Conservation (phyloP, 2,329 filamentous ascomycete genomes). For the Colletotrichum somersetense region DNA sequence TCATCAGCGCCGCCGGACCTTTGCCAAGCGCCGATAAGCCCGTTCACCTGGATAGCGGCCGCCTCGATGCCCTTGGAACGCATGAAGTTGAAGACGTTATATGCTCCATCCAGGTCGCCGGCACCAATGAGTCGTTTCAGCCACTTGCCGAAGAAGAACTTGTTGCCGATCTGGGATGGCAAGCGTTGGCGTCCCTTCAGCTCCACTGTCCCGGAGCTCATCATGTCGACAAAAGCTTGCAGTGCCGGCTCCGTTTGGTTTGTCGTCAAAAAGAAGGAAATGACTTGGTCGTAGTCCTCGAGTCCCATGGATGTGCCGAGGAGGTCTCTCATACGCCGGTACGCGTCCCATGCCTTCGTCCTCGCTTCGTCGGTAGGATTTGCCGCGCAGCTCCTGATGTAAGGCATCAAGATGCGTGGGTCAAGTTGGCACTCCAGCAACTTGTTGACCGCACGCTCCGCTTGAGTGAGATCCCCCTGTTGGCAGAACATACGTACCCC, state of each 20-base stretch:
- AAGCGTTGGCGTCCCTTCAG: conserved; percentile 57
- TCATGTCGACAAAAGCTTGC: conserved; percentile 89
- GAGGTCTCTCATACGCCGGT: conserved; percentile 72
- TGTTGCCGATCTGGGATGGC: conserved; percentile 70
- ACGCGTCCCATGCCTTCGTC: conserved; percentile 74
- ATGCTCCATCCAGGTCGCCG: conserved; percentile 77
- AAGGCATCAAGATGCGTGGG: conserved; percentile 71
- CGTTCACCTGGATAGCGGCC: conserved; percentile 83
- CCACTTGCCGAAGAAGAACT: conserved; percentile 91
- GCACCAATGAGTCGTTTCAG: conserved; percentile 84
- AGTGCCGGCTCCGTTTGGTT: conserved; percentile 76
- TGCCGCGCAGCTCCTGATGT: conserved; percentile 77
- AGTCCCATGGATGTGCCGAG: conserved; percentile 74
- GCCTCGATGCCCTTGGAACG: conserved; percentile 75
- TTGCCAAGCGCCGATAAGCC: conserved; percentile 83
- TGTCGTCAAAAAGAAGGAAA: conserved; percentile 76
- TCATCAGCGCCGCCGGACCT: conserved; percentile 69
- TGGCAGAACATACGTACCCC: conserved; percentile 75
- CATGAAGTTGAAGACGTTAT: conserved; percentile 82
- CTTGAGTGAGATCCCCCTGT: conserved; percentile 68
- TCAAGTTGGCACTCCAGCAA: conserved; percentile 65
- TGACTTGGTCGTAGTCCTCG: conserved; percentile 81
- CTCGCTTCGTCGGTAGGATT: conserved; percentile 59
- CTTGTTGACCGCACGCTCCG: conserved; percentile 66
- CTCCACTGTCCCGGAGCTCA: conserved; percentile 72